Evolutionary conservation across 129 eudicot genomes (phyloP), one percentile per base, ranked within the genome.

Genomic region (Flaveria linearis): DNA sequence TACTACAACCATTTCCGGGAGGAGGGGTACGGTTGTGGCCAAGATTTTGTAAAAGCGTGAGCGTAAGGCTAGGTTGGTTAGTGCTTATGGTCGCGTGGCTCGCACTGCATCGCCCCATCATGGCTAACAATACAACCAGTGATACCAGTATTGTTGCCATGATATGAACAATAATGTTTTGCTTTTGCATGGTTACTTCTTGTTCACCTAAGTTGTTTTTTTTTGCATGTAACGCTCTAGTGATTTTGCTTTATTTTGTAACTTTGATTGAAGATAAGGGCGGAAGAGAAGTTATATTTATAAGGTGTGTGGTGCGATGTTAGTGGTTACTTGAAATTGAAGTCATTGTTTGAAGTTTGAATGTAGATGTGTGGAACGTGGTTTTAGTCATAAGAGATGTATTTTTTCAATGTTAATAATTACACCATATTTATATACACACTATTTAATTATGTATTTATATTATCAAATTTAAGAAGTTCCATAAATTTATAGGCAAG

Each of bases 1-100:
- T 36, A 78, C 22, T 45, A 60, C 81, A 69, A 6, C 76, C 22
- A 78, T 78, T 78, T 57, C 81, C 81, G 12, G 70, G 81, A 47
- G 58, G 16, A 60, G 15, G 61, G 43, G 7, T 13, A 56, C 6
- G 36, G 5, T 69, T 23, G 47, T 69, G 81, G 3, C 20, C 81
- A 56, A 78, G 62, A 14, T 70, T 43, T 46, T 47, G 61, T 30
- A 78, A 55, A 62, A 78, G 10, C 70, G 9, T 42, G 36, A 56
- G 10, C 39, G 18, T 10, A 20, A 64, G 22, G 42, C 20, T 30
- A 11, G 71, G 63, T 23, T 67, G 68, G 58, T 66, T 76, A 64
- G 6, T 56, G 62, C 51, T 75, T 41, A 52, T 16, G 36, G 18
- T 7, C 46, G 3, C 18, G 22, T 7, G 50, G 13, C 50, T 46